Evolutionary conservation across 257 asterid genomes (phyloP).

Genomic region (Primulina eburnea): DNA sequence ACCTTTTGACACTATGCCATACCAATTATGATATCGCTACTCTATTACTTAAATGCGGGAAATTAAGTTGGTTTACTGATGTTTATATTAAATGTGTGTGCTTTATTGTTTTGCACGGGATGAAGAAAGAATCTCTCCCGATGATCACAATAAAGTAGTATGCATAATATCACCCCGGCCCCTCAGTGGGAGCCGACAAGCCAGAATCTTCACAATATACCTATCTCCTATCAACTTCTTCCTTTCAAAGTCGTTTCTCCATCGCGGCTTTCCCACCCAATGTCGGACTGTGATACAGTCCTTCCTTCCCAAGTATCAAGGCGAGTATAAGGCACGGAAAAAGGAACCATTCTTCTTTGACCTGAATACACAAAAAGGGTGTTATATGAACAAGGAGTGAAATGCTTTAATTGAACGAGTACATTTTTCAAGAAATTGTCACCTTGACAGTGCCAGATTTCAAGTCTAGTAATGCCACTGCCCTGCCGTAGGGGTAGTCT

Average conservation of each 20-base stretch:
- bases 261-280: slow-evolving; percentile 25
- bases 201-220: too few relatives aligned
- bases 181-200: too few relatives aligned
- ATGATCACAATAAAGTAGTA: too few relatives aligned
- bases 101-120: too few relatives aligned
- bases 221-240: slow-evolving; percentile 25
- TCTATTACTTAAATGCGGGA: too few relatives aligned
- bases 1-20: too few relatives aligned
- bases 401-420: slow-evolving; percentile 14
- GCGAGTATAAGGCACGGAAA: slow-evolving; percentile 51
- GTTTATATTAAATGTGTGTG: too few relatives aligned
- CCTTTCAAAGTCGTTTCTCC: slow-evolving; percentile 25
- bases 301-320: slow-evolving; percentile 63
- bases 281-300: slow-evolving; percentile 34
- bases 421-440: slow-evolving; percentile 14
- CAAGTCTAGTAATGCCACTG: slow-evolving; percentile 69
- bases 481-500: slow-evolving; percentile 74
- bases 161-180: too few relatives aligned
- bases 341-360: slow-evolving; percentile 73
- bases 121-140: too few relatives aligned
- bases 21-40: too few relatives aligned
- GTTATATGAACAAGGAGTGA: slow-evolving; percentile 6
- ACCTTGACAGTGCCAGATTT: slow-evolving; percentile 64
- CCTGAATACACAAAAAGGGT: slow-evolving; percentile 40
- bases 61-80: too few relatives aligned